These are phyloP conservation scores for Daldinia caldariorum DNA, from an alignment of 495 filamentous ascomycete genomes.

Conservation along the genomic window DNA sequence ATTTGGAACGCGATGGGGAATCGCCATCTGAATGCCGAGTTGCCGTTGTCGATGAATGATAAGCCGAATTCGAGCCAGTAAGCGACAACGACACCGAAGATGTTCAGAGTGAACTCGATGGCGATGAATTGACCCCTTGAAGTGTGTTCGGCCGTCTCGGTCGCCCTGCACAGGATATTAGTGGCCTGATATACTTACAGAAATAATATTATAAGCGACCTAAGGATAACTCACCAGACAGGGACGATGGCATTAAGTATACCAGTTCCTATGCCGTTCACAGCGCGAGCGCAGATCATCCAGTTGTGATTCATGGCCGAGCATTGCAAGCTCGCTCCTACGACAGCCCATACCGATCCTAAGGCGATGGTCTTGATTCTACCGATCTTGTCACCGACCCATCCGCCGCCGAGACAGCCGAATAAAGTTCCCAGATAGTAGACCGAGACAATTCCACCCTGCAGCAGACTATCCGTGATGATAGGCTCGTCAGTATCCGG, in stretches of 20 bases:
- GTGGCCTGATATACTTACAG: constrained; percentile 11
- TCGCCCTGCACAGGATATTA: constrained; percentile 52
- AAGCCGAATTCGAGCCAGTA: constrained; percentile 78
- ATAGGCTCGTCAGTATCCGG: constrained; percentile 58
- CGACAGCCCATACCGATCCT: constrained; percentile 65
- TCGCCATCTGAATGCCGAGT: constrained; percentile 68
- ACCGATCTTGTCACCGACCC: constrained; percentile 68
- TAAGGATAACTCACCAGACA: constrained; percentile 57
- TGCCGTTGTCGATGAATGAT: constrained; percentile 63
- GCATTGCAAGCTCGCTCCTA: constrained; percentile 69
- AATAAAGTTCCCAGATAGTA: constrained; percentile 76
- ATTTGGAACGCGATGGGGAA: constrained; percentile 80
- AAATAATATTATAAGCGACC: constrained; percentile 14
- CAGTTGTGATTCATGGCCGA: constrained; percentile 71
- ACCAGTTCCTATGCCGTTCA: constrained; percentile 79
- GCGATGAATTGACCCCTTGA: constrained; percentile 76
- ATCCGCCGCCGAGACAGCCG: constrained; percentile 69
- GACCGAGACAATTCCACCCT: constrained; percentile 75
- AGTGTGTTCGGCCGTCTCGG: constrained; percentile 73
- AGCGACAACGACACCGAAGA: constrained; percentile 76
- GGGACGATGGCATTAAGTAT: constrained; percentile 77
- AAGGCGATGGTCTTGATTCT: constrained; percentile 69
- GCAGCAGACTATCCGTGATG: constrained; percentile 68
- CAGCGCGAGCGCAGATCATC: constrained; percentile 75
- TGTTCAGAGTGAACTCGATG: constrained; percentile 78